Evolutionary conservation across 1,139 yeast genomes (phyloP).

Genomic region (Cylindricascospora bacillispora): DNA sequence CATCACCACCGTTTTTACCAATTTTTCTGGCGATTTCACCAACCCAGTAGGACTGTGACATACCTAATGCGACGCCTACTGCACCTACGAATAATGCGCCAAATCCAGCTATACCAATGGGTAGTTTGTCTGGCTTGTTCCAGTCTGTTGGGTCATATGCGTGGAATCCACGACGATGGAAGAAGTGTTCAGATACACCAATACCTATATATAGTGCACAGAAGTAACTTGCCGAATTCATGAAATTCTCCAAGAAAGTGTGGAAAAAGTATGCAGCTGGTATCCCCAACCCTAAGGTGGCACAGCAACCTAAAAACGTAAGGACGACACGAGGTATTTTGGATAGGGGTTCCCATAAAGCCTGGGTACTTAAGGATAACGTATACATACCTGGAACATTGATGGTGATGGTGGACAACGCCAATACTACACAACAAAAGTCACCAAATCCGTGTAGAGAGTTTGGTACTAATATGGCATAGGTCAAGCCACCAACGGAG

Average conservation of each 20-base stretch:
- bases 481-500: constrained; percentile 72
- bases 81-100: constrained; percentile 73
- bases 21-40: constrained; percentile 56
- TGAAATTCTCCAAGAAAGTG: constrained; percentile 65
- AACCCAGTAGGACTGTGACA: constrained; percentile 73
- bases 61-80: constrained; percentile 77
- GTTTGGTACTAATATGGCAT: constrained; percentile 61
- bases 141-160: constrained; percentile 54
- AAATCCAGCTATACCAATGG: constrained; percentile 66
- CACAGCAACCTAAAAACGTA: constrained; percentile 66
- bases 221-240: constrained; percentile 87
- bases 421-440: constrained; percentile 77
- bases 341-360: constrained; percentile 61
- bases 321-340: constrained; percentile 70
- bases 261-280: constrained; percentile 75
- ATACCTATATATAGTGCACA: constrained; percentile 73
- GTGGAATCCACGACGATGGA: constrained; percentile 51
- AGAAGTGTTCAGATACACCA: constrained; percentile 62
- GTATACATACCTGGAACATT: constrained; percentile 91
- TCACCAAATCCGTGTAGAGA: constrained; percentile 83
- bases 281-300: constrained; percentile 72
- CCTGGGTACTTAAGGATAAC: constrained; percentile 76
- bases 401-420: constrained; percentile 78
- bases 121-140: constrained; percentile 44
- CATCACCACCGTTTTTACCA: constrained; percentile 69